Base-by-base conservation (phyloP, 352 stramenopile species). In the Poterioochromonas sp. region DNA sequence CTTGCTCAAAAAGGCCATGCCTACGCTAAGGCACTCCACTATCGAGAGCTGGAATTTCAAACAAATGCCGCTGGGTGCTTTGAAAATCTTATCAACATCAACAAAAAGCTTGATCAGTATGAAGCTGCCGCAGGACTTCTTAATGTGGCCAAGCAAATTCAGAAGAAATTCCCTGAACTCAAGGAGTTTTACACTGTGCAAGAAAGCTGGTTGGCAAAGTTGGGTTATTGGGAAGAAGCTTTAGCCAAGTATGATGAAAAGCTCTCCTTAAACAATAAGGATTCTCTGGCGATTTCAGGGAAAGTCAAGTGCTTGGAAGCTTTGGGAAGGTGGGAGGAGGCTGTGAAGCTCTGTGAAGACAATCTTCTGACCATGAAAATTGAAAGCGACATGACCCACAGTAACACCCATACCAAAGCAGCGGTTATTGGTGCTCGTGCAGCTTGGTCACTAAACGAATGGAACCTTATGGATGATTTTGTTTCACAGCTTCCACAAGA, bases 1-100 rank as follows among this genome's bases (percentile, higher is more conserved):
- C 84, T 98, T 5, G 95, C 95, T 39, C 87, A 97, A 78, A 97
- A 97, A 79, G 98, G 94, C 78, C 92, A 98, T 78, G 93, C 94
- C 29, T 98, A 98, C 81, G 94, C 95, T 0, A 98, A 98, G 82
- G 94, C 64, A 2, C 22, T 92, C 80, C 92, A 97, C 74, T 98
- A 97, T 83, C 97, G 98, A 82, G 96, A 99, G 79, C 85, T 97
- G 0, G 60, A 70, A 70, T 98, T 97, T 76, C 86, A 91, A 69
- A 92, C 86, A 32, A 64, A 22, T n/a, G 89, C 89, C 5, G 87
- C 84, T 20, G 93, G 89, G n/a, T 98, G 93, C 82, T 95, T 98
- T n/a, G 96, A 99, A 81, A 88, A 90, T 49, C 87, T 99, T 0
- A 99, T 99, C 58, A 94, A 92, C 44, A 98, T 99, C 62, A 99